A percentile compares a stretch with the other conserved stretches of the same genome.
phyloP scores from a whole-genome alignment of 2,329 filamentous ascomycete genomes.

The Hypoxylon sp. region DNA sequence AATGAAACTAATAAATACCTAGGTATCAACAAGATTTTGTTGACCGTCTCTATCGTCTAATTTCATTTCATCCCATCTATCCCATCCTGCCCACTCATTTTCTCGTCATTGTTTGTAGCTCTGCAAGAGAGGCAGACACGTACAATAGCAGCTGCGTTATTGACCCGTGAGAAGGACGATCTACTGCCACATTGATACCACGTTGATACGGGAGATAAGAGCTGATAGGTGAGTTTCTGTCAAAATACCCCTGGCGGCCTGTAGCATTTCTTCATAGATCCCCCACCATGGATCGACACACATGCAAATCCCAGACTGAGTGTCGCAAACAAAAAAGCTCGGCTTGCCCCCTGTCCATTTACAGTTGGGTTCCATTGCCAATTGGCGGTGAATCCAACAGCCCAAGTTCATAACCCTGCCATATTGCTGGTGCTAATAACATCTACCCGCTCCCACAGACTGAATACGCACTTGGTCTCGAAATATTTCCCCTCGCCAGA shows the following conservation, averaged over 20 bases:
- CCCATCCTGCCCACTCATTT: conserved; percentile 5
- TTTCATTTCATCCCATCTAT: conserved; percentile 24
- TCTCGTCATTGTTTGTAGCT: conserved; percentile 12
- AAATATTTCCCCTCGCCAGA: conserved; percentile 25
- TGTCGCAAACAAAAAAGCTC: conserved; percentile 32
- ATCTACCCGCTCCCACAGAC: conserved; percentile 37
- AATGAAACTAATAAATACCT: conserved; percentile 12
- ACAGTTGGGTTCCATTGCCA: conserved; percentile 47
- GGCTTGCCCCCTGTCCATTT: conserved; percentile 34
- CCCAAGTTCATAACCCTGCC: conserved; percentile 44
- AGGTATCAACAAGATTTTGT: conserved; percentile 38
- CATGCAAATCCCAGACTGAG: conserved; percentile 40
- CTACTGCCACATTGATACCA: conserved; percentile 31
- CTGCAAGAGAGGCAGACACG: conserved; percentile 11
- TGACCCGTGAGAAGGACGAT: conserved; percentile 34
- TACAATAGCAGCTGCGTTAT: conserved; percentile 23
- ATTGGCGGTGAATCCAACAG: conserved; percentile 50
- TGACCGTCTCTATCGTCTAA: conserved; percentile 28
- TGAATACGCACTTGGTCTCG: conserved; percentile 30
- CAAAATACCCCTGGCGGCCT: conserved; percentile 28
- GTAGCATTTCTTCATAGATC: conserved; percentile 31
- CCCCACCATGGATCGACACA: conserved; percentile 43
- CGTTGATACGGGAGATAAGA: conserved; percentile 32
- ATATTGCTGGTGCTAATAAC: conserved; percentile 41
- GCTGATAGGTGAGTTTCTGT: conserved; percentile 41